Evolutionary conservation across 768 basidiomycete genomes (phyloP).

Genomic region (Termitomyces sp.): DNA sequence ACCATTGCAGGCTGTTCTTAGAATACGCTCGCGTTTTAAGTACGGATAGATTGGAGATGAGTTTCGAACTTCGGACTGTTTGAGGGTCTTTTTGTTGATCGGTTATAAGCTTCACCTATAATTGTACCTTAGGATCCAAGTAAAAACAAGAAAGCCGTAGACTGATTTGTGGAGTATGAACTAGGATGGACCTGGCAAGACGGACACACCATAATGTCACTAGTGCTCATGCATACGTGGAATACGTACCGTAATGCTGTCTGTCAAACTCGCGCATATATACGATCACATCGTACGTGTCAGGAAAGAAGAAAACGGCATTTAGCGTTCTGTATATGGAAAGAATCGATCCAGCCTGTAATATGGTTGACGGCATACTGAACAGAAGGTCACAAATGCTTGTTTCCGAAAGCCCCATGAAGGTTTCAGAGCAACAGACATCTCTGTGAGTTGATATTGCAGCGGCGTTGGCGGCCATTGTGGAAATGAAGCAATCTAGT

Average conservation of each 20-base stretch:
- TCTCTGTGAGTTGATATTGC: background rate
- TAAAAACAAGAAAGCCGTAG: background rate
- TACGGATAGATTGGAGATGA: conserved; percentile 36
- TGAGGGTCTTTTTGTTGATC: background rate
- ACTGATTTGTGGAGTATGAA: background rate
- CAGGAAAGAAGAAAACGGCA: background rate
- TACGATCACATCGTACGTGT: background rate
- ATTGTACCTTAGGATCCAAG: background rate
- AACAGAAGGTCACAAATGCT: background rate
- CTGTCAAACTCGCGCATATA: background rate
- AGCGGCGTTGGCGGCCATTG: background rate
- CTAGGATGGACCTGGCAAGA: background rate
- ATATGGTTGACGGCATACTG: too few relatives aligned
- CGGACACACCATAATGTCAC: background rate
- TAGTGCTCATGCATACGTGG: too few relatives aligned
- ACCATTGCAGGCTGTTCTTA: conserved; percentile 34
- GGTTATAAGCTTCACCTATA: background rate
- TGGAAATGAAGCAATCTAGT: background rate
- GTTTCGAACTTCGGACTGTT: conserved; percentile 11
- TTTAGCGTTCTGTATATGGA: too few relatives aligned
- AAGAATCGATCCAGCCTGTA: too few relatives aligned
- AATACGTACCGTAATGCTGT: background rate
- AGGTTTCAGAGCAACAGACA: background rate
- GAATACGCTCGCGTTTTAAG: conserved; percentile 51
- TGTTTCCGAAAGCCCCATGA: background rate